These are phyloP conservation scores for Starmerella etchellsii DNA, from an alignment of 805 yeast genomes.

Conservation along the genomic window DNA sequence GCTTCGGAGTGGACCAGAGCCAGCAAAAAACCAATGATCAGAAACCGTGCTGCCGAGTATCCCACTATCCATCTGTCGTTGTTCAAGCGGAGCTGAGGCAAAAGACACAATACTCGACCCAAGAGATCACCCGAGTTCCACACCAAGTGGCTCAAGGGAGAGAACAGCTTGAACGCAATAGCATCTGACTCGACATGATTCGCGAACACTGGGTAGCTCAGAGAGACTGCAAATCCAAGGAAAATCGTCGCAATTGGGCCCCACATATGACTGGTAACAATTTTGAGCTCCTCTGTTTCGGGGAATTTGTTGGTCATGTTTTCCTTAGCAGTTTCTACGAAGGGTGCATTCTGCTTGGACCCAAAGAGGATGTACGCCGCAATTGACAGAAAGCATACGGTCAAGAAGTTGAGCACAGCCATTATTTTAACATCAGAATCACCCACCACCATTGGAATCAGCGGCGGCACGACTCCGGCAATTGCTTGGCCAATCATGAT, in stretches of 20 bases:
- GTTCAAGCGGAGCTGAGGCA: conserved; percentile 30
- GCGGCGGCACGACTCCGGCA: conserved; percentile 83
- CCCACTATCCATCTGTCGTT: conserved; percentile 35
- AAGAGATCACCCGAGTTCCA: conserved; percentile 86
- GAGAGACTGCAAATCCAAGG: conserved; percentile 56
- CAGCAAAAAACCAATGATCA: conserved; percentile 60
- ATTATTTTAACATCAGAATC: conserved; percentile 43
- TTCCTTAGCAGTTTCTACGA: conserved; percentile 13
- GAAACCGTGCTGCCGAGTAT: conserved; percentile 41
- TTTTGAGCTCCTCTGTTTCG: conserved; percentile 1
- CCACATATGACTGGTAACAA: conserved; percentile 29
- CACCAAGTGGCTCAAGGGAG: conserved; percentile 65
- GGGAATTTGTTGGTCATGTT: conserved; percentile 1
- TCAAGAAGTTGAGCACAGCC: conserved; percentile 29
- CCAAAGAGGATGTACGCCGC: conserved; percentile 8
- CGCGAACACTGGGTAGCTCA: conserved; percentile 85
- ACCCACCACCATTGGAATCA: conserved; percentile 44
- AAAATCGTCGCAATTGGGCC: conserved; percentile 58
- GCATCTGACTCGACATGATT: conserved; percentile 46
- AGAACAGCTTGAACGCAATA: conserved; percentile 32
- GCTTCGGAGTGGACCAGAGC: conserved; percentile 45
- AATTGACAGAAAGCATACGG: conserved; percentile 14
- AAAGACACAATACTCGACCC: conserved; percentile 61
- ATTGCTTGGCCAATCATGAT: conserved; percentile 91
- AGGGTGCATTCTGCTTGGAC: conserved; percentile 5